Percentiles rank a stretch among this genome's conserved stretches.
Evolutionary conservation across 2,329 filamentous ascomycete species (phyloP).

Genomic region (Graphium sp.): DNA sequence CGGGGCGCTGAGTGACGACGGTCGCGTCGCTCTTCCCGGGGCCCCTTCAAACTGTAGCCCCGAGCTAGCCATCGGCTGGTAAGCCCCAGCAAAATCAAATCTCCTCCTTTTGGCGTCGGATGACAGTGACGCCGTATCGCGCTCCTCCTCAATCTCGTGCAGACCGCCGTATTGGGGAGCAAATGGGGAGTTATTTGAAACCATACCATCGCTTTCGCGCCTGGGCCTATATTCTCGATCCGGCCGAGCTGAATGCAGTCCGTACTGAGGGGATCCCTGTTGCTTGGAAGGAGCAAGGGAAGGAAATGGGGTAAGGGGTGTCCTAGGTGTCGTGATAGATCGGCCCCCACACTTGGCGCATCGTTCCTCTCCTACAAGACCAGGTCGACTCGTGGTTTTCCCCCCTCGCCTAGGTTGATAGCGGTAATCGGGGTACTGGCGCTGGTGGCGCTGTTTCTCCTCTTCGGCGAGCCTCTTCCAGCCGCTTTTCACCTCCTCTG

Average conservation of each 20-base stretch:
- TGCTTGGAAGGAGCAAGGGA: too few relatives aligned
- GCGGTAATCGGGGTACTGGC: conserved; percentile 82
- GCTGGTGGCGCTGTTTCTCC: conserved; percentile 78
- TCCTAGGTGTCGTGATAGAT: conserved; percentile 44
- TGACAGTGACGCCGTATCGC: conserved; percentile 23
- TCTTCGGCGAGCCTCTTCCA: conserved; percentile 89
- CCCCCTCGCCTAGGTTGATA: conserved; percentile 69
- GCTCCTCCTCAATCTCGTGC: conserved; percentile 13
- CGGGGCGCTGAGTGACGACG: conserved; percentile 9
- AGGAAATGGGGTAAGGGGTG: conserved; percentile 28
- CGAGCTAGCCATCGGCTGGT: conserved; percentile 11
- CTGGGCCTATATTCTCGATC: too few relatives aligned
- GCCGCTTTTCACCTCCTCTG: conserved; percentile 56
- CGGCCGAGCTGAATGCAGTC: too few relatives aligned
- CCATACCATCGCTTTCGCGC: too few relatives aligned
- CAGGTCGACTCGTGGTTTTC: conserved; percentile 6
- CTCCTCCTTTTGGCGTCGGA: conserved; percentile 47
- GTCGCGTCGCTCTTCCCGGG: conserved; percentile 4
- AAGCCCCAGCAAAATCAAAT: conserved; percentile 25
- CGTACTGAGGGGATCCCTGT: too few relatives aligned
- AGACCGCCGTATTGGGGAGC: too few relatives aligned
- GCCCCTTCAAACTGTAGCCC: conserved; percentile 5
- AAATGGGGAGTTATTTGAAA: too few relatives aligned
- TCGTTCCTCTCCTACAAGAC: conserved; percentile 24
- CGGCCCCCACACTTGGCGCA: conserved; percentile 60